Evolutionary conservation across 176 grass and related monocot species (phyloP).

Genomic region (Stipa capillata): DNA sequence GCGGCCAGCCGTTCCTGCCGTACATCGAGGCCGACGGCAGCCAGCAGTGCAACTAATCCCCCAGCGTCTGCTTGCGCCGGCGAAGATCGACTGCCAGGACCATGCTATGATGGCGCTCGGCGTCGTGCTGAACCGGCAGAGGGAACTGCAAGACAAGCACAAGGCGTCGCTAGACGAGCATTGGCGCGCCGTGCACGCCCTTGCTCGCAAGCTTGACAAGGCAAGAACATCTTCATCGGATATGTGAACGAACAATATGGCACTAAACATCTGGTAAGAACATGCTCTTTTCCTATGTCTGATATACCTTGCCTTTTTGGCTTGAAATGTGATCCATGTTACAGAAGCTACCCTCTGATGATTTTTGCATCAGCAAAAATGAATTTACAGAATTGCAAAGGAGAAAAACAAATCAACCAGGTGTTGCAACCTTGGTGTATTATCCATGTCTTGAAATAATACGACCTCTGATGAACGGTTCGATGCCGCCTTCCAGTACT

Average conservation of each 20-base stretch:
- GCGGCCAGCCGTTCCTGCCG: neutral
- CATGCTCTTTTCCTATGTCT: neutral
- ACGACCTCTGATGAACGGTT: slow-evolving; percentile 59
- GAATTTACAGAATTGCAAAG: slow-evolving; percentile 4
- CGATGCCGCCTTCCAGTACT: slow-evolving; percentile 67
- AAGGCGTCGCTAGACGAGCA: neutral
- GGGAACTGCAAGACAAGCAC: neutral
- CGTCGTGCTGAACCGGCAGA: neutral
- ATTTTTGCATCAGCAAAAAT: slow-evolving; percentile 4
- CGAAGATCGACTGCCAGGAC: slow-evolving; percentile 29
- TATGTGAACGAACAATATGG: neutral
- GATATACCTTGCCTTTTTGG: slow-evolving; percentile 1
- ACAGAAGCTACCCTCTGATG: slow-evolving; percentile 5
- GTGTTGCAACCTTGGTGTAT: neutral
- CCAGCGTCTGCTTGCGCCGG: slow-evolving; percentile 4
- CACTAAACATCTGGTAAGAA: neutral
- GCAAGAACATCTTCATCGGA: neutral
- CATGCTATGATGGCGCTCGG: slow-evolving; percentile 16
- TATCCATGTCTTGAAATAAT: slow-evolving; percentile 44
- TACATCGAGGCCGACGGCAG: neutral
- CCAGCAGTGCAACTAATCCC: neutral
- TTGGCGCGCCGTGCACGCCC: neutral
- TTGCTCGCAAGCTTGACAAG: slow-evolving; percentile 14
- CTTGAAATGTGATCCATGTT: slow-evolving; percentile 18
- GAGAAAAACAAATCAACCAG: neutral